Evolutionary conservation across 345 rosid species (phyloP), one percentile per base, ranked within the genome.

Genomic region (Citrus cavaleriei): DNA sequence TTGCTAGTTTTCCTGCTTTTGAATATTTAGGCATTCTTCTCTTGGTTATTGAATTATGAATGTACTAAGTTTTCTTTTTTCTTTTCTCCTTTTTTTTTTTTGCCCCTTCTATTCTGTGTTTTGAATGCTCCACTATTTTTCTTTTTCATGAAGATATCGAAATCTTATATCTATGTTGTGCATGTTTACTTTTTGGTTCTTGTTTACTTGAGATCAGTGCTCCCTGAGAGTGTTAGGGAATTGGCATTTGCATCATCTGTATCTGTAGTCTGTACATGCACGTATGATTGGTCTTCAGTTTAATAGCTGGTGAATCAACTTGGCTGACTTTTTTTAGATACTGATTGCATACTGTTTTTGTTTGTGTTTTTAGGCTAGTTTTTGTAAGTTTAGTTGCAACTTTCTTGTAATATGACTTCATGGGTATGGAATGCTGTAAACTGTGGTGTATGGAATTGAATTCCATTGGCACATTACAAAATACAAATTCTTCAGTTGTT

Each of bases 11-110:
- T 79, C 34, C 42, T 76, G 74, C 27, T 71, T 77, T 76, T 67
- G 77, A 80, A 83, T 74, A 79, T 83, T 76, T 63, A 84, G 88
- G 85, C 82, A 83, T 87, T 88, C 83, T 82, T 84, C 85, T 77
- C 85, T 80, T 85, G 83, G 78, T 77, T 80, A 69, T n/a, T 84
- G 76, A 70, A 81, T 81, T 74, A 72, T 79, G 84, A 82, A 82
- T 84, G 81, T 78, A 65, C 82, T 75, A 68, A 79, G 79, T 73
- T 70, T 70, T 61, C 18, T 18, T 49, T 22, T 12, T 40, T 35
- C 51, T 46, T 6, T 54, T 54, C 19, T 51, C 2, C 8, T 80
- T 72, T 80, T 78, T 76, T 35, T 6, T 35, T 35, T 35, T 35
- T 35, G 37, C 42, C 42, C 42, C 73, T 40, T 77, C 73, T 46